phyloP scores from a whole-genome alignment of 2,329 filamentous ascomycete genomes.

The Ceratocystis lukuohia region DNA sequence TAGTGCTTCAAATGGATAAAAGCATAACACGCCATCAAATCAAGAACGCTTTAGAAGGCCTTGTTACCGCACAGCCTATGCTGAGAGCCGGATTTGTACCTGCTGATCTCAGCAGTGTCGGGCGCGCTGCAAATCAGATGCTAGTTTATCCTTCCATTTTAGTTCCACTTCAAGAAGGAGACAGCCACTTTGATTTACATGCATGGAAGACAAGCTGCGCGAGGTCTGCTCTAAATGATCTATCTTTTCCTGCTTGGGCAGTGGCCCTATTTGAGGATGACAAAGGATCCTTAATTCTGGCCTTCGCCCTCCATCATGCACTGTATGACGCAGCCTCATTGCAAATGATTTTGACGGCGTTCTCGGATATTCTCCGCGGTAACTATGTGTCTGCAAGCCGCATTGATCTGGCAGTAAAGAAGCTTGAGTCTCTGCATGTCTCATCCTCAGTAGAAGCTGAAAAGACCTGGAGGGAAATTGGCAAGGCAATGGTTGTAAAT shows the following conservation, averaged over 20 bases:
- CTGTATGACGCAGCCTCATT: slow-evolving; percentile 76
- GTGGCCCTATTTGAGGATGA: slow-evolving; percentile 34
- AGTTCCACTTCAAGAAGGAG: neutral
- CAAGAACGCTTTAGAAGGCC: slow-evolving; percentile 43
- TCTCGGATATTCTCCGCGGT: slow-evolving; percentile 29
- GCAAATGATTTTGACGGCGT: slow-evolving; percentile 46
- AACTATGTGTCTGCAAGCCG: slow-evolving; percentile 8
- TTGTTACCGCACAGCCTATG: slow-evolving; percentile 49
- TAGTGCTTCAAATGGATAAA: slow-evolving; percentile 39
- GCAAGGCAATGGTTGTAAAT: slow-evolving; percentile 42
- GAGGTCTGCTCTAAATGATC: slow-evolving; percentile 28
- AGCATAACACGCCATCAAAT: slow-evolving; percentile 32
- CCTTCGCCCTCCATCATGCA: slow-evolving; percentile 54
- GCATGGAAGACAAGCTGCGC: slow-evolving; percentile 29
- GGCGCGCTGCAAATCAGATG: slow-evolving; percentile 7
- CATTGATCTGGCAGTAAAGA: neutral
- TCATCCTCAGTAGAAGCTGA: slow-evolving; percentile 26
- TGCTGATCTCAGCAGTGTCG: slow-evolving; percentile 25
- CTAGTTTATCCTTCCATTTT: slow-evolving; percentile 1
- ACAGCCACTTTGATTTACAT: slow-evolving; percentile 24
- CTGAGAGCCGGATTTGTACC: slow-evolving; percentile 61
- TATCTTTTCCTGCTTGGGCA: slow-evolving; percentile 51
- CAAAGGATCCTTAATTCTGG: slow-evolving; percentile 25
- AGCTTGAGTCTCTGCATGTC: neutral
- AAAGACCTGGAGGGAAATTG: slow-evolving; percentile 50